These are phyloP conservation scores for Yamadazyma oceani DNA, from an alignment of 1,139 yeast species.

Conservation along the genomic window DNA sequence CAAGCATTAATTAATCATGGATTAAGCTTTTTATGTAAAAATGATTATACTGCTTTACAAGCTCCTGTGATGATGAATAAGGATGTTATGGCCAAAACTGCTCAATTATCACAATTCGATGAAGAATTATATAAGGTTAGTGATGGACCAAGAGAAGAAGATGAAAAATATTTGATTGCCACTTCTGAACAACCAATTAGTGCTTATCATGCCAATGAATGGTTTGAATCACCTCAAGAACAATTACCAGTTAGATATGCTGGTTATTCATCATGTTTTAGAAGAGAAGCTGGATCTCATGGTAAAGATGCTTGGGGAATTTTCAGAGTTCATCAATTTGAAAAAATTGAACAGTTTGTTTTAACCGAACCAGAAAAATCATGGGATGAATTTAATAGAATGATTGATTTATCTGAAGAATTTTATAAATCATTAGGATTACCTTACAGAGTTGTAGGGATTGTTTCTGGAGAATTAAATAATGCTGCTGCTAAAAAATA, in stretches of 20 bases:
- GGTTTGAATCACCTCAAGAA: constrained; percentile 98
- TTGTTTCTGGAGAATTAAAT: constrained; percentile 97
- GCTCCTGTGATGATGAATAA: constrained; percentile 99
- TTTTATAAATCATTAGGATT: constrained; percentile 89
- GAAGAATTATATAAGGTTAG: constrained; percentile 96
- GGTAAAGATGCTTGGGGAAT: constrained; percentile 99
- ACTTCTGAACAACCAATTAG: constrained; percentile 99
- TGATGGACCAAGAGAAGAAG: constrained; percentile 71
- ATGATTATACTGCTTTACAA: constrained; percentile 87
- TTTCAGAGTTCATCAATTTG: constrained; percentile 97
- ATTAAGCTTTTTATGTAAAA: constrained; percentile 73
- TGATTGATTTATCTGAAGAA: constrained; percentile 89
- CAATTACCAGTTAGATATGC: constrained; percentile 96
- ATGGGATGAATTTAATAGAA: constrained; percentile 94
- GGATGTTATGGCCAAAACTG: constrained; percentile 99
- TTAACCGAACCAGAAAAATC: constrained; percentile 97
- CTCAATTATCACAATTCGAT: constrained; percentile 95
- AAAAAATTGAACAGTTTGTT: constrained; percentile 95
- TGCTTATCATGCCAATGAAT: constrained; percentile 96
- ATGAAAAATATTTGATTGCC: constrained; percentile 96
- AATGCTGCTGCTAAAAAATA: constrained; percentile 99
- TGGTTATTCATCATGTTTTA: constrained; percentile 97
- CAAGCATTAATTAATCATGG: constrained; percentile 98
- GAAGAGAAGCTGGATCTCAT: constrained; percentile 99
- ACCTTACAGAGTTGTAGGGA: constrained; percentile 97